Percentiles rank a stretch among this genome's conserved stretches.
Evolutionary conservation across 768 basidiomycete genomes (phyloP).

Genomic region (Sarcomyxa edulis): DNA sequence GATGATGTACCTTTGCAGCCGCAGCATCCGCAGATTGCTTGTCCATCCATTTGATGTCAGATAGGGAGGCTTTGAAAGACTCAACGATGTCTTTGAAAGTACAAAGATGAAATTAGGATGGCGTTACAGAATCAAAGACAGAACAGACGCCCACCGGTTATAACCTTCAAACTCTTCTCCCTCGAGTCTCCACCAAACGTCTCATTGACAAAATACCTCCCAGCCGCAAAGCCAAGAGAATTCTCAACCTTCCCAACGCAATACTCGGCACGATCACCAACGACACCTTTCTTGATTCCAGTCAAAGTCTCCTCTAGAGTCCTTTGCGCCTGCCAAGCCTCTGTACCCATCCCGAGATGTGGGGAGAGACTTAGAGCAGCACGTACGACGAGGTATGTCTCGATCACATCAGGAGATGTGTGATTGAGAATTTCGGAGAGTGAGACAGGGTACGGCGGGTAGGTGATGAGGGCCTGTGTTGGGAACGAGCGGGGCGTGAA

Average conservation of each 20-base stretch:
- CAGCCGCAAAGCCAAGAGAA: conserved; percentile 83
- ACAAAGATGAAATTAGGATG: conserved; percentile 7
- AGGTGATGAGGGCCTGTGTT: conserved; percentile 71
- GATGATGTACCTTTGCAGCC: conserved; percentile 61
- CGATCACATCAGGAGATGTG: conserved; percentile 66
- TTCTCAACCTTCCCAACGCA: conserved; percentile 71
- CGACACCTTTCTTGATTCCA: conserved; percentile 84
- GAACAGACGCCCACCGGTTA: conserved; percentile 44
- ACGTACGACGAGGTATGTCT: conserved; percentile 84
- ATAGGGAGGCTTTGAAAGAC: conserved; percentile 76
- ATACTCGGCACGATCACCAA: conserved; percentile 78
- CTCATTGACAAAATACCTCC: conserved; percentile 83
- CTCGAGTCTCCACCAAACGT: conserved; percentile 78
- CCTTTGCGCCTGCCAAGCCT: conserved; percentile 73
- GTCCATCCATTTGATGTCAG: conserved; percentile 89
- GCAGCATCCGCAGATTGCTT: conserved; percentile 74
- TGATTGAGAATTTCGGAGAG: conserved; percentile 64
- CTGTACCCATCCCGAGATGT: conserved; percentile 68
- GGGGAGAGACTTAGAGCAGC: conserved; percentile 64
- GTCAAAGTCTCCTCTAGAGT: conserved; percentile 65
- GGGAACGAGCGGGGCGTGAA: conserved; percentile 79
- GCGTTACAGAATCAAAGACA: background rate
- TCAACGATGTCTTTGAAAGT: conserved; percentile 67
- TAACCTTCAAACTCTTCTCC: conserved; percentile 77
- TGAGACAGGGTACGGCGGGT: conserved; percentile 68